Conservation (phyloP, 257 asterid species). For the Solanum etuberosum region DNA sequence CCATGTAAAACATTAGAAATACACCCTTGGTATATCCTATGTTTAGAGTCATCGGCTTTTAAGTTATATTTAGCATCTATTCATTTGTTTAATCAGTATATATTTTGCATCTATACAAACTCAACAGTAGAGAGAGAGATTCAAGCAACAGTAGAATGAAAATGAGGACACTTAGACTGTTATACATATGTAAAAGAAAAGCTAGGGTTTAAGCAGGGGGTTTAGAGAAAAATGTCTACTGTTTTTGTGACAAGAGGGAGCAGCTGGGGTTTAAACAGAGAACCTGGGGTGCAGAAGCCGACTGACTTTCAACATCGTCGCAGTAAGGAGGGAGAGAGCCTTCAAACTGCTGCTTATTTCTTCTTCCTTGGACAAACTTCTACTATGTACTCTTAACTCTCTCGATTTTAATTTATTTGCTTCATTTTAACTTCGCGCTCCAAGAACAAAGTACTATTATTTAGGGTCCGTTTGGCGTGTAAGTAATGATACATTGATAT, state of each 20-base stretch:
- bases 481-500: no score
- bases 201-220: not conserved
- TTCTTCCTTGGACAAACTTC: not conserved
- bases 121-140: not conserved
- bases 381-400: not conserved
- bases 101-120: not conserved
- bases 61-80: not conserved
- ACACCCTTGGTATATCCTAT: not conserved
- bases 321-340: not conserved
- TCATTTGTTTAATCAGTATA: not conserved
- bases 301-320: not conserved
- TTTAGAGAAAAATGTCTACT: not conserved
- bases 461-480: rapidly evolving
- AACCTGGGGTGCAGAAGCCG: not conserved
- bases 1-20: not conserved
- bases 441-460: not conserved
- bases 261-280: not conserved
- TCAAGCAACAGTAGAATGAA: not conserved
- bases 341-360: not conserved
- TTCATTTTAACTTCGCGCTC: not conserved
- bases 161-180: not conserved
- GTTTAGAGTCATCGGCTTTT: not conserved
- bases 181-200: not conserved
- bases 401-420: not conserved
- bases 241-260: not conserved